Evolutionary conservation across 2,329 filamentous ascomycete genomes (phyloP).

Genomic region (Bipolaris cookei): DNA sequence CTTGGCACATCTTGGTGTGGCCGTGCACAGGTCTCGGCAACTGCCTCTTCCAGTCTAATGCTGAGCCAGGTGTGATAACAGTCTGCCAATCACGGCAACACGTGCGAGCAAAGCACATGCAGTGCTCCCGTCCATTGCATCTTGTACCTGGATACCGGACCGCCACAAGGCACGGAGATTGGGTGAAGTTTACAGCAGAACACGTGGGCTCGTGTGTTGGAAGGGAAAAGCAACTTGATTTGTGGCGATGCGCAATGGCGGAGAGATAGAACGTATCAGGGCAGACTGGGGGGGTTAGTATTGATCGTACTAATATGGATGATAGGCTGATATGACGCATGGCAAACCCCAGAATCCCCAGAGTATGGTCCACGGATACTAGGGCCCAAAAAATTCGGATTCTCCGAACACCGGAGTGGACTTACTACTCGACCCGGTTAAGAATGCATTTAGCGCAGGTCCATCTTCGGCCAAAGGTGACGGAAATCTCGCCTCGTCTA

Average conservation of each 20-base stretch:
- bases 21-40: slow-evolving; percentile 35
- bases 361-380: slow-evolving; percentile 1
- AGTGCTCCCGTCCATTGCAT: slow-evolving; percentile 11
- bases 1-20: slow-evolving; percentile 25
- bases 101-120: slow-evolving; percentile 25
- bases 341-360: slow-evolving; percentile 9
- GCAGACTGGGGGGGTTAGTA: too few relatives aligned
- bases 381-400: not conserved
- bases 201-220: slow-evolving; percentile 18
- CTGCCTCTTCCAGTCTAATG: slow-evolving; percentile 31
- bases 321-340: not conserved
- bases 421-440: not conserved
- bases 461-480: not conserved
- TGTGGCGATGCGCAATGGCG: not conserved
- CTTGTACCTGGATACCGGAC: slow-evolving; percentile 24
- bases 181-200: not conserved
- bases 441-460: not conserved
- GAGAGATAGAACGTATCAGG: not conserved
- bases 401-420: not conserved
- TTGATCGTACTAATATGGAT: not conserved
- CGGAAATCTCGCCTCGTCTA: not conserved
- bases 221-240: not conserved
- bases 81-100: slow-evolving; percentile 36
- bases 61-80: slow-evolving; percentile 31
- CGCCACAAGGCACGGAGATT: slow-evolving; percentile 1